Evolutionary conservation across 1,139 yeast genomes (phyloP).

Genomic region (Pichia sp.): DNA sequence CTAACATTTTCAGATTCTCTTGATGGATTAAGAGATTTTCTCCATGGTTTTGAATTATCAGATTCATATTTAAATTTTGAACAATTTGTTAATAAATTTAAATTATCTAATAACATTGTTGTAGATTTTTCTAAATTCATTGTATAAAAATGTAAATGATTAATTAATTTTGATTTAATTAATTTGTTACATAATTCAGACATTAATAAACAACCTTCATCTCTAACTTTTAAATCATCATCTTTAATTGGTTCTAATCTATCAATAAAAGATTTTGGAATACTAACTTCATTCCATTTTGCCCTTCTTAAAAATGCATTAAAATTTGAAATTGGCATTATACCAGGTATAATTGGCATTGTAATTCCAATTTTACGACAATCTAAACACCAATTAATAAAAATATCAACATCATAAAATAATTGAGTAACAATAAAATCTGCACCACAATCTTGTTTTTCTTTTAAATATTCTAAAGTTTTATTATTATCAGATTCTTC

Average conservation of each 20-base stretch:
- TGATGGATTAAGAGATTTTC: slow-evolving; percentile 78
- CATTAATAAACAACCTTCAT: slow-evolving; percentile 75
- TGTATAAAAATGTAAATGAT: slow-evolving; percentile 90
- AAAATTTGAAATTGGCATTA: slow-evolving; percentile 96
- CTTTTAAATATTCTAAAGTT: slow-evolving; percentile 64
- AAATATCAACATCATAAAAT: slow-evolving; percentile 79
- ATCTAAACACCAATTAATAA: slow-evolving; percentile 71
- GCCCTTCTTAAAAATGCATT: slow-evolving; percentile 91
- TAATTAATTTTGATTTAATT: slow-evolving; percentile 64
- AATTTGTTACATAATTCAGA: slow-evolving; percentile 77
- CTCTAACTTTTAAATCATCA: slow-evolving; percentile 84
- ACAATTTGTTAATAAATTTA: slow-evolving; percentile 44
- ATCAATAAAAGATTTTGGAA: slow-evolving; percentile 70
- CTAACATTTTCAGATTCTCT: slow-evolving; percentile 80
- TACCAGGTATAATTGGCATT: slow-evolving; percentile 92
- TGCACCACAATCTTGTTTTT: slow-evolving; percentile 90
- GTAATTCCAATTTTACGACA: slow-evolving; percentile 71
- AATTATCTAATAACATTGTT: slow-evolving; percentile 74
- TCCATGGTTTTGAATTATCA: slow-evolving; percentile 59
- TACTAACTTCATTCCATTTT: slow-evolving; percentile 79
- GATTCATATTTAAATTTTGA: slow-evolving; percentile 12
- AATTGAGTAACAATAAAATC: slow-evolving; percentile 83
- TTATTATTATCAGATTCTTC: slow-evolving; percentile 62
- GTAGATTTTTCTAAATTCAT: slow-evolving; percentile 94
- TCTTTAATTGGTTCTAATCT: slow-evolving; percentile 79